Percentiles rank a stretch among this genome's conserved stretches.
Conservation (phyloP, 2,329 filamentous ascomycete species). For the Colletotrichum limetticola region DNA sequence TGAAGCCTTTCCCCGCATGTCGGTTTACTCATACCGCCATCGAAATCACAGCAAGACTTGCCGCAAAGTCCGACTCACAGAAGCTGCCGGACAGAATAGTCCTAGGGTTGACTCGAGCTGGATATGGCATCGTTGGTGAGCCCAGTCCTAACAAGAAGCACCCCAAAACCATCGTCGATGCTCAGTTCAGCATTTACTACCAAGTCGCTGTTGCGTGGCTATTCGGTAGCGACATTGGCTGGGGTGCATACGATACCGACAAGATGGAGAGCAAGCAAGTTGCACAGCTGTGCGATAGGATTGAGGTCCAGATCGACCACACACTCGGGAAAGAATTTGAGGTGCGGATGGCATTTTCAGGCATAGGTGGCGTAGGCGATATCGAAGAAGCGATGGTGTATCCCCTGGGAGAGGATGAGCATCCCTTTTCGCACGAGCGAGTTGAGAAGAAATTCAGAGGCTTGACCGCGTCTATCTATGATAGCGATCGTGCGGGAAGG, state of each 20-base stretch:
- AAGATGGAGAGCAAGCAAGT: background rate
- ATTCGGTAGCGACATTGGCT: background rate
- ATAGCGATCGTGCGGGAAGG: background rate
- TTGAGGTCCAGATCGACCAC: conserved; percentile 34
- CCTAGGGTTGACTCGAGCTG: conserved; percentile 37
- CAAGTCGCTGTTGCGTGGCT: background rate
- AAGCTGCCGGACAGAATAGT: conserved; percentile 33
- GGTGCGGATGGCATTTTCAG: conserved; percentile 24
- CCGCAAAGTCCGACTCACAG: conserved; percentile 20
- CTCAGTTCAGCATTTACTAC: background rate
- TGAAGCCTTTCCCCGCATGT: background rate
- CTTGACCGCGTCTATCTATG: conserved; percentile 36
- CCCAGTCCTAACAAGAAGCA: background rate
- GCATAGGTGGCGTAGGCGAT: conserved; percentile 32
- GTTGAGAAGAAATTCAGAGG: conserved; percentile 40
- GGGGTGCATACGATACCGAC: background rate
- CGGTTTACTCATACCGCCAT: conserved; percentile 43
- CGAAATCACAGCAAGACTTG: conserved; percentile 38
- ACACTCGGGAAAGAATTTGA: conserved; percentile 21
- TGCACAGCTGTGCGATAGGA: conserved; percentile 34
- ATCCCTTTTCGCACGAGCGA: conserved; percentile 37
- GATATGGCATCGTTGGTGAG: conserved; percentile 34
- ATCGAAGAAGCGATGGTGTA: conserved; percentile 33
- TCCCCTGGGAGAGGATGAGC: conserved; percentile 38
- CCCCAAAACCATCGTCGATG: background rate